These are phyloP conservation scores for Gloeophyllum trabeum DNA, from an alignment of 768 basidiomycete species.

Conservation along the genomic window DNA sequence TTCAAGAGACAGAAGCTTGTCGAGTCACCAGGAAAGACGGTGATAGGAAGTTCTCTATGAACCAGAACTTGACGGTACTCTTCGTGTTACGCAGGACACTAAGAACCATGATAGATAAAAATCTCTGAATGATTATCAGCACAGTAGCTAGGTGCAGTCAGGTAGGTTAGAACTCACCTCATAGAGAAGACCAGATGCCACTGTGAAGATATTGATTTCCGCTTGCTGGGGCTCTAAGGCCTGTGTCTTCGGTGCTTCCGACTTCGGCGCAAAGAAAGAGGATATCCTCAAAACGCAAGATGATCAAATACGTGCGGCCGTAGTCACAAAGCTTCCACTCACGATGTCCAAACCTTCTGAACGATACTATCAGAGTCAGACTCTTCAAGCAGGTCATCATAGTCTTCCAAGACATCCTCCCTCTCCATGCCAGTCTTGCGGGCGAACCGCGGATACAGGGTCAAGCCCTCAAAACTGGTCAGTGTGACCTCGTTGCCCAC, in stretches of 20 bases:
- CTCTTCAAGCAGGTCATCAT: constrained; percentile 16
- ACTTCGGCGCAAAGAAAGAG: constrained; percentile 12
- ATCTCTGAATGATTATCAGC: no score
- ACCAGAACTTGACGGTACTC: constrained; percentile 97
- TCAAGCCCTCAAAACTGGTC: constrained; percentile 84
- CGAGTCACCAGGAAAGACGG: constrained; percentile 81
- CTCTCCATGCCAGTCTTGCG: constrained; percentile 68
- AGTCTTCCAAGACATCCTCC: constrained; percentile 65
- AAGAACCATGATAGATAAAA: constrained; percentile 96
- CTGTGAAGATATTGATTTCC: constrained; percentile 98
- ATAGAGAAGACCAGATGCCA: constrained; percentile 92
- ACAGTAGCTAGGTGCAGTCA: constrained; percentile 1
- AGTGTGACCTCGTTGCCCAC: constrained; percentile 70
- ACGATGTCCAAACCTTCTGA: constrained; percentile 42
- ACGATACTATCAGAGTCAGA: constrained; percentile 27
- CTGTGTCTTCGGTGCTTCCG: no score
- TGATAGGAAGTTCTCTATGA: constrained; percentile 98
- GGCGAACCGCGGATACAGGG: constrained; percentile 71
- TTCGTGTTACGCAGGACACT: constrained; percentile 93
- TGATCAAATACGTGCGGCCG: constrained; percentile 2
- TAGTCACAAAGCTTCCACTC: constrained; percentile 8
- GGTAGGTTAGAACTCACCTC: no score
- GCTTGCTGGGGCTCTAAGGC: constrained; percentile 38
- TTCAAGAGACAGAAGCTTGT: not conserved
- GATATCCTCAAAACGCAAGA: constrained; percentile 11